Evolutionary conservation across 2,329 filamentous ascomycete species (phyloP), one percentile per base, ranked within the genome.

Genomic region (Aschersonia sp.): DNA sequence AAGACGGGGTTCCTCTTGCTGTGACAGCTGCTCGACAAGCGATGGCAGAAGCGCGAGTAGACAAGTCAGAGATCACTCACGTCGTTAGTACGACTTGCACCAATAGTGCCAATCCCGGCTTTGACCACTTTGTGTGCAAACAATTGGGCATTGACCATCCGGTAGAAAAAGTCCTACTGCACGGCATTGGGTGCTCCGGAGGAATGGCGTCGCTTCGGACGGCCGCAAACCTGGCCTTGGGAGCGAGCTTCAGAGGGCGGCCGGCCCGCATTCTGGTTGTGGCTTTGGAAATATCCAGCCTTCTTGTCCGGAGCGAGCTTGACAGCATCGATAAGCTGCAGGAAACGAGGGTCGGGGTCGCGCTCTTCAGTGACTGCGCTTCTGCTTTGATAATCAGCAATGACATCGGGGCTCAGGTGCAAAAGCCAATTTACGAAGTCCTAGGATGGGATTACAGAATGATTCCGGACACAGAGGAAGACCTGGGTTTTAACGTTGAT

Each of bases 321-420:
- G 73, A 83, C 51, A 78, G 74, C 58, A 73, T 83, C 58, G 57
- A 78, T 51, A 67, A 75, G 53, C 55, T 68, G 12, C 74, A 82
- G 53, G 69, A 81, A 50, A 74, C 79, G 9, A 69, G 80, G 32
- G 83, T 86, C 54, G 82, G 80, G 2, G 69, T 77, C 1, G 76
- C 74, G 11, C 62, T 86, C 2, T 86, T 86, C 59, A 83, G 79
- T 22, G 82, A 86, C 59, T 84, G 78, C 52, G 81, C 77, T n/a
- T 80, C 79, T 48, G 77, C 81, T 0, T 61, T 77, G 31, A 66
- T 86, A 1, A 57, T 86, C 35, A 80, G 77, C 56, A 86, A 86
- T 55, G 73, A 72, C 1, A 64, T 84, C 47, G 79, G 74, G 2
- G 65, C 63, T 32, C 53, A 14, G 8, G 60, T 1, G 58, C 60